These are phyloP conservation scores for Mycogone perniciosa DNA, from an alignment of 2,329 filamentous ascomycete species.

Conservation along the genomic window DNA sequence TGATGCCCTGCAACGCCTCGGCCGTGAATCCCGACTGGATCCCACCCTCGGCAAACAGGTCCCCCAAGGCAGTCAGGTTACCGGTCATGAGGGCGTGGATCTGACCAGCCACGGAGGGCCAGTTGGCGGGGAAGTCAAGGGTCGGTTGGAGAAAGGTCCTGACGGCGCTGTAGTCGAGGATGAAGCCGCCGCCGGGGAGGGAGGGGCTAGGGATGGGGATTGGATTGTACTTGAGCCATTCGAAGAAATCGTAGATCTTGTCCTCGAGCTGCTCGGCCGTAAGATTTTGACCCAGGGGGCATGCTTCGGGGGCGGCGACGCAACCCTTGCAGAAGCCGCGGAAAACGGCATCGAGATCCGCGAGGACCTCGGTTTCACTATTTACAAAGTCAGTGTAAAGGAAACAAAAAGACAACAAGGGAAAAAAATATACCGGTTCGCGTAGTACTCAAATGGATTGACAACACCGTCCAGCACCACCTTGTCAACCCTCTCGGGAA, in stretches of 20 bases:
- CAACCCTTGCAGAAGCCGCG: constrained; percentile 21
- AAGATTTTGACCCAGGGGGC: constrained; percentile 24
- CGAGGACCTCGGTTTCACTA: constrained; percentile 19
- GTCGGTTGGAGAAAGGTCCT: constrained; percentile 14
- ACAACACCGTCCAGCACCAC: constrained; percentile 11
- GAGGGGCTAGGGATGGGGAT: constrained; percentile 13
- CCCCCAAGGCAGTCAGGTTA: constrained; percentile 1
- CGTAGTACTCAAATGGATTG: constrained; percentile 26
- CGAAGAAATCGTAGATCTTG: constrained; percentile 23
- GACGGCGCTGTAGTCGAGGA: constrained; percentile 22
- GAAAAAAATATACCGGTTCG: background rate
- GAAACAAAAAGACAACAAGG: constrained; percentile 10
- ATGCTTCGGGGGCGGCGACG: constrained; percentile 19
- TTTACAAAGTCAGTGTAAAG: background rate
- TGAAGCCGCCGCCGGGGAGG: constrained; percentile 5
- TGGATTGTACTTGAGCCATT: constrained; percentile 23
- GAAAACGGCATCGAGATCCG: constrained; percentile 23
- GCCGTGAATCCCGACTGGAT: too few relatives aligned
- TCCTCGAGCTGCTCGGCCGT: constrained; percentile 30
- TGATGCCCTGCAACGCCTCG: constrained; percentile 11
- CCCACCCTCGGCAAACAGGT: too few relatives aligned
- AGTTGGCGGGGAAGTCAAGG: constrained; percentile 19
- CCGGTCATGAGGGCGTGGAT: constrained; percentile 13
- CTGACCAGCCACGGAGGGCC: constrained; percentile 13
- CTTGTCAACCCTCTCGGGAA: constrained; percentile 8